A percentile compares a stretch with the other conserved stretches of the same genome.
phyloP scores from a whole-genome alignment of 176 grass and related monocot species.

The Neostapfia colusana region DNA sequence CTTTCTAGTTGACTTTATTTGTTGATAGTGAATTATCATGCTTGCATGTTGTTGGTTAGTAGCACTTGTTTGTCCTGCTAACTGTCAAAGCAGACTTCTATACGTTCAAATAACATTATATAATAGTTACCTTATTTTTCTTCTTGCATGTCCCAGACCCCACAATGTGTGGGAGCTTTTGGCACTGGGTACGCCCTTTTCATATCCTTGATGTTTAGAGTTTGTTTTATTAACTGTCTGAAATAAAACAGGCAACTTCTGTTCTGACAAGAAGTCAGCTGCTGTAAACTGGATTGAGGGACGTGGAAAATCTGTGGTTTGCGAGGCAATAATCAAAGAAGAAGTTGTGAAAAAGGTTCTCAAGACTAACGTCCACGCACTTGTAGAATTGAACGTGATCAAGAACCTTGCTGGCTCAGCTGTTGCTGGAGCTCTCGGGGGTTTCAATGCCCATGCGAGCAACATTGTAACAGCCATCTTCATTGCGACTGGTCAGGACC shows the following conservation, averaged over 20 bases:
- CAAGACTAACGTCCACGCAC: constrained; percentile 77
- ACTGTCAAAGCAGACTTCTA: neutral
- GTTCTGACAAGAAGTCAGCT: constrained; percentile 93
- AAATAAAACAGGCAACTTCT: constrained; percentile 75
- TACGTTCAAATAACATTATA: neutral
- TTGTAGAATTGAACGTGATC: constrained; percentile 85
- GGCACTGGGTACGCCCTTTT: too few species aligned
- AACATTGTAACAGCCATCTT: constrained; percentile 90
- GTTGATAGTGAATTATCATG: neutral
- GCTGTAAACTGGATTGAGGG: constrained; percentile 98
- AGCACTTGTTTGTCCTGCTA: neutral
- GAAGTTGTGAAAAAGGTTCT: constrained; percentile 86
- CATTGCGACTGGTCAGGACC: constrained; percentile 96
- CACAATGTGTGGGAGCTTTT: too few species aligned
- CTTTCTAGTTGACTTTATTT: neutral
- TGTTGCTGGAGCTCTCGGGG: constrained; percentile 86
- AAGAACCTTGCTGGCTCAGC: constrained; percentile 97
- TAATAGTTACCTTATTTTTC: neutral
- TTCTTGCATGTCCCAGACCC: neutral
- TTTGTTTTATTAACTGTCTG: neutral
- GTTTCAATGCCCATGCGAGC: constrained; percentile 97
- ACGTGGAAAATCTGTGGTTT: constrained; percentile 87
- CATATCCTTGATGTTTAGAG: constrained; percentile 1
- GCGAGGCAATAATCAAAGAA: constrained; percentile 90
- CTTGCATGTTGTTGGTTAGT: neutral